These are phyloP conservation scores for Podospora conica DNA, from an alignment of 495 filamentous ascomycete species.

Conservation along the genomic window DNA sequence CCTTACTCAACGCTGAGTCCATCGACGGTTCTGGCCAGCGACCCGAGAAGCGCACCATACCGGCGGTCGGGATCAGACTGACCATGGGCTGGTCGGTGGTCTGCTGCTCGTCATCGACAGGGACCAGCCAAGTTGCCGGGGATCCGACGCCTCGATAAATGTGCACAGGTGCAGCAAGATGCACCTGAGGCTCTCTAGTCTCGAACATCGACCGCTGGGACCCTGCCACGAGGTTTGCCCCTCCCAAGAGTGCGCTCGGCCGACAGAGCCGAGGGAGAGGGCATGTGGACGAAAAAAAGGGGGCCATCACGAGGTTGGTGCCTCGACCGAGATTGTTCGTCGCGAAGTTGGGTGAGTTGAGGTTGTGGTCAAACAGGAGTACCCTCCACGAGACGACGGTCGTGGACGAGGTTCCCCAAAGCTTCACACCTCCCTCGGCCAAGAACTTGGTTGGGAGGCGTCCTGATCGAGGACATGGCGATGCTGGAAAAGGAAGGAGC, in stretches of 20 bases:
- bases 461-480: background rate
- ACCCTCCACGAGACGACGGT: background rate
- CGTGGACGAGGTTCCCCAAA: background rate
- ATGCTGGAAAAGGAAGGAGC: background rate
- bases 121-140: background rate
- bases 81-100: background rate
- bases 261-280: background rate
- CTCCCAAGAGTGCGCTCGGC: background rate
- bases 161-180: background rate
- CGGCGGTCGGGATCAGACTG: background rate
- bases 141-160: background rate
- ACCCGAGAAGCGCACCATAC: background rate
- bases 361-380: background rate
- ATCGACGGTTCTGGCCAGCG: slow-evolving; percentile 1
- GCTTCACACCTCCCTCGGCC: background rate
- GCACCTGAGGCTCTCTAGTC: background rate
- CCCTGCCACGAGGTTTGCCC: background rate
- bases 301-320: background rate
- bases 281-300: background rate
- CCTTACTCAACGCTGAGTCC: background rate
- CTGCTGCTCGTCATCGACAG: background rate
- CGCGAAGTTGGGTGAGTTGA: background rate
- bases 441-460: background rate
- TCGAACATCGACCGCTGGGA: background rate
- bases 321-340: background rate